Conservation (phyloP, 176 grass and related monocot genomes). For the Oryza meridionalis region DNA sequence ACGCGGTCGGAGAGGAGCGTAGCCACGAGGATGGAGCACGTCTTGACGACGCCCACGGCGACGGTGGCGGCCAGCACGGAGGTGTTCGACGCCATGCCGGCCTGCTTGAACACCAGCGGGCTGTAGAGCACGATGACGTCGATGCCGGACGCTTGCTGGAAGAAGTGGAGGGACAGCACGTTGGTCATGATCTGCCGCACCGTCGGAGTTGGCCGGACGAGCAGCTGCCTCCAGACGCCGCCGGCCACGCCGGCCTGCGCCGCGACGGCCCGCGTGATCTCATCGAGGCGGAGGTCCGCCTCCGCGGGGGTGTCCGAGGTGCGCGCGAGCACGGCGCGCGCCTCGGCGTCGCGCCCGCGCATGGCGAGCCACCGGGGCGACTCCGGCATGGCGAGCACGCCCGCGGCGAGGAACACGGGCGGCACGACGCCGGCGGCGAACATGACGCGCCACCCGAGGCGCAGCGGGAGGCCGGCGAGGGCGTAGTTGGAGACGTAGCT, state of each 20-base stretch:
- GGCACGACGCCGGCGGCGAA: constrained; percentile 36
- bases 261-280: constrained; percentile 34
- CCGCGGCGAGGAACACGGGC: constrained; percentile 36
- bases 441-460: constrained; percentile 51
- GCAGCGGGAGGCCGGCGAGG: constrained; percentile 43
- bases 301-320: constrained; percentile 26
- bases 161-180: constrained; percentile 37
- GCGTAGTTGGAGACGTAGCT: constrained; percentile 53
- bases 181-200: constrained; percentile 31
- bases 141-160: constrained; percentile 56
- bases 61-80: constrained; percentile 39
- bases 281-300: constrained; percentile 35
- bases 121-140: constrained; percentile 59
- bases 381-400: constrained; percentile 61
- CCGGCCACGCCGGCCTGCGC: background rate
- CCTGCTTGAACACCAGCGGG: constrained; percentile 50
- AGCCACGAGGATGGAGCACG: constrained; percentile 36
- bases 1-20: constrained; percentile 46
- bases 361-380: constrained; percentile 71
- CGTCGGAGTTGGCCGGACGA: constrained; percentile 29
- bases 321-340: constrained; percentile 35
- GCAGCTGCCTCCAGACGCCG: constrained; percentile 35
- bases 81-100: constrained; percentile 34
- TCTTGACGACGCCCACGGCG: constrained; percentile 36
- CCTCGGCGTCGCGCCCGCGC: constrained; percentile 45